These are phyloP conservation scores for Dalbergia cultrata DNA, from an alignment of 306 rosid species.

Conservation along the genomic window DNA sequence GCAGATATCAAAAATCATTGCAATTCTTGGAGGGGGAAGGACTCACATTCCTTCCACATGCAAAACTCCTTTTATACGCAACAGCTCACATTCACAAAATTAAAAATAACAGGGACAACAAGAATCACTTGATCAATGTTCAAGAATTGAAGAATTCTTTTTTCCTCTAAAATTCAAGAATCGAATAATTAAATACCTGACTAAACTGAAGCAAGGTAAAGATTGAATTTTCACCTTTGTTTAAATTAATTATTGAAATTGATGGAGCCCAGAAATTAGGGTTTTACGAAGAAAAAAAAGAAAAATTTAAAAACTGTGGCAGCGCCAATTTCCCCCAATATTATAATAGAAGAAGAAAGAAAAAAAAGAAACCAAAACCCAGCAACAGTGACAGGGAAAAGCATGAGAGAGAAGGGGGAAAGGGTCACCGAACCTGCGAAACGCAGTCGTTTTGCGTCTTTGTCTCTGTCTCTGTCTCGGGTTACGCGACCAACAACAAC, in stretches of 20 bases:
- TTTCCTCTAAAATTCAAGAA: background rate
- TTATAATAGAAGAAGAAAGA: background rate
- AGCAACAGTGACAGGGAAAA: background rate
- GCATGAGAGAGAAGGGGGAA: background rate
- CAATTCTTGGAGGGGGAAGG: background rate
- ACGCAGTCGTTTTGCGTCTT: background rate
- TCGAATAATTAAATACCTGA: background rate
- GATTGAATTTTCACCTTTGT: background rate
- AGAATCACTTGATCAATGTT: background rate
- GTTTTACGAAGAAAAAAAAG: background rate
- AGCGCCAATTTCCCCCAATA: no score
- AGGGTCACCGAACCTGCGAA: background rate
- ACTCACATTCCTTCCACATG: background rate
- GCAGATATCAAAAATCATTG: background rate
- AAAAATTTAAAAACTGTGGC: background rate
- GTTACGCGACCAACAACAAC: background rate
- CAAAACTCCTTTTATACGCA: no score
- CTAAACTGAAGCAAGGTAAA: background rate
- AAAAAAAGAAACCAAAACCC: background rate
- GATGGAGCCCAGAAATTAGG: background rate
- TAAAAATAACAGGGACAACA: background rate
- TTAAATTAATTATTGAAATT: background rate
- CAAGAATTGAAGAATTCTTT: background rate
- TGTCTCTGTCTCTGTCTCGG: constrained; percentile 6
- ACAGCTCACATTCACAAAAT: background rate